Percentiles rank a stretch among this genome's conserved stretches.
These are phyloP conservation scores for Xylaria sp. DNA, from an alignment of 2,329 filamentous ascomycete species.

Conservation along the genomic window DNA sequence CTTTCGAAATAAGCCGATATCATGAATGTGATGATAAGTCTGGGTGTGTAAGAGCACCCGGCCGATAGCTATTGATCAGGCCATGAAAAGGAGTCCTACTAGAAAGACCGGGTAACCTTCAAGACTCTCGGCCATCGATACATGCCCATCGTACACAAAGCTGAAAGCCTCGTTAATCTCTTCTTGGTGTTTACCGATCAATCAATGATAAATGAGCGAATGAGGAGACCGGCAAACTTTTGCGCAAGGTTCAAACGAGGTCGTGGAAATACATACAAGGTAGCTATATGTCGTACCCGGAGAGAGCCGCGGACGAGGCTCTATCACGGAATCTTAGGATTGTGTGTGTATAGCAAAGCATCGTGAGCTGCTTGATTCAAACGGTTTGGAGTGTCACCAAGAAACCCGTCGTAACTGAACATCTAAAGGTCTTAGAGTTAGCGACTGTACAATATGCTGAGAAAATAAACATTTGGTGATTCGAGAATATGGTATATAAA, in stretches of 20 bases:
- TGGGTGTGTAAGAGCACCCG: background rate
- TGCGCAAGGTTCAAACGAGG: background rate
- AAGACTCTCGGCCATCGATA: background rate
- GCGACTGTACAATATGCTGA: background rate
- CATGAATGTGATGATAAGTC: background rate
- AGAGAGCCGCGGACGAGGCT: background rate
- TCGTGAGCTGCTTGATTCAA: background rate
- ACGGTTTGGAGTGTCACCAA: background rate
- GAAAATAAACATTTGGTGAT: background rate
- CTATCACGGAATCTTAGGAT: background rate
- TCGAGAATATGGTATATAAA: background rate
- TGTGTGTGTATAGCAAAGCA: background rate
- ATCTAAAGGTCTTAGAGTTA: background rate
- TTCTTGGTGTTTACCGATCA: background rate
- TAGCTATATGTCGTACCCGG: background rate
- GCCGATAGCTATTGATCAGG: background rate
- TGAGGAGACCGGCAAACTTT: background rate
- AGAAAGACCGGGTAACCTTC: background rate
- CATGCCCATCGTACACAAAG: background rate
- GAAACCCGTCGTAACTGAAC: background rate
- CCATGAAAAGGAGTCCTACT: background rate
- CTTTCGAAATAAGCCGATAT: slow-evolving; percentile 1
- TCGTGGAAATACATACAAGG: background rate
- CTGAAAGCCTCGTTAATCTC: background rate
- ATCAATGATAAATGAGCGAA: background rate